Evolutionary conservation across 2,329 filamentous ascomycete species (phyloP).

Genomic region (Malbranchea zuffiana): DNA sequence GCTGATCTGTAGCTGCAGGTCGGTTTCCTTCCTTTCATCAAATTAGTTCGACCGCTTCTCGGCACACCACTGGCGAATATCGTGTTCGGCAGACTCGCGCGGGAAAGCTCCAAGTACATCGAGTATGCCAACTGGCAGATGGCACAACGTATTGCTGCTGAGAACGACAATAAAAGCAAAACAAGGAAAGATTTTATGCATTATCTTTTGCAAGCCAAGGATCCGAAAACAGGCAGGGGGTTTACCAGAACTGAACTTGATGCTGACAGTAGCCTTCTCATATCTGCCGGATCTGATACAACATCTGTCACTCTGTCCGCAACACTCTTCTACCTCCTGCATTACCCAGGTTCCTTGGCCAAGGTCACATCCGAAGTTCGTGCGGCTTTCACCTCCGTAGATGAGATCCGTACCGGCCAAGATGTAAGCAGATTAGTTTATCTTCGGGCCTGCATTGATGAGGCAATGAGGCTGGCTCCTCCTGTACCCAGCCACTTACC

Average conservation of each 20-base stretch:
- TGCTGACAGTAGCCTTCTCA: slow-evolving; percentile 37
- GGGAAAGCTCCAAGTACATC: slow-evolving; percentile 9
- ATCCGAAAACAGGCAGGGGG: slow-evolving; percentile 36
- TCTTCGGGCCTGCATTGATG: slow-evolving; percentile 34
- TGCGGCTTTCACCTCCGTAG: slow-evolving; percentile 15
- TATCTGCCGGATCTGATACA: slow-evolving; percentile 29
- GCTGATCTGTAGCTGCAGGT: slow-evolving; percentile 7
- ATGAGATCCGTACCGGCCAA: slow-evolving; percentile 20
- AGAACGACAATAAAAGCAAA: slow-evolving; percentile 16
- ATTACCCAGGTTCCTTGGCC: slow-evolving; percentile 22
- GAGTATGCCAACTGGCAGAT: slow-evolving; percentile 26
- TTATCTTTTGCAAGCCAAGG: slow-evolving; percentile 37
- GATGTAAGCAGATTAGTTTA: slow-evolving; percentile 27
- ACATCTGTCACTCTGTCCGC: slow-evolving; percentile 29
- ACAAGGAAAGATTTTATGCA: slow-evolving; percentile 39
- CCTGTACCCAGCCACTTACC: slow-evolving; percentile 18
- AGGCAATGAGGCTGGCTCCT: slow-evolving; percentile 25
- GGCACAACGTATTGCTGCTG: slow-evolving; percentile 30
- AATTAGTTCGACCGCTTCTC: slow-evolving; percentile 10
- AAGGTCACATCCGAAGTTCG: slow-evolving; percentile 26
- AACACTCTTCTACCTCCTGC: slow-evolving; percentile 30
- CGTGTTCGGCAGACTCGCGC: slow-evolving; percentile 11
- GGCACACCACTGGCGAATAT: slow-evolving; percentile 10
- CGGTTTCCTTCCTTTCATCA: slow-evolving; percentile 10
- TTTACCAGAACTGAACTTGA: slow-evolving; percentile 37